Evolutionary conservation across 345 rosid genomes (phyloP).

Genomic region (Moricandia arvensis): DNA sequence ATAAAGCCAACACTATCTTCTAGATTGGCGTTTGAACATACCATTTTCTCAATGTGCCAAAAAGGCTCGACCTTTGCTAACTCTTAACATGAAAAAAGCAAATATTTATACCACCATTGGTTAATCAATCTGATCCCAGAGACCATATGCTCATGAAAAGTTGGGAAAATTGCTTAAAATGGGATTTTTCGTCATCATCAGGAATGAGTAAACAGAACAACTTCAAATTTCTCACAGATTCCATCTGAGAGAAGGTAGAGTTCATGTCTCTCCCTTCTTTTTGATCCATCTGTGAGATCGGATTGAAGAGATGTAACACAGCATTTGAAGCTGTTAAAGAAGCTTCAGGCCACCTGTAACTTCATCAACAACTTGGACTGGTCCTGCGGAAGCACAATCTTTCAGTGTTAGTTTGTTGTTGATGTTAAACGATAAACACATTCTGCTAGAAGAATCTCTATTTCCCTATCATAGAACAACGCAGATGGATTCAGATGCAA

Average conservation of each 20-base stretch:
- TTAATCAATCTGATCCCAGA: conserved; percentile 17
- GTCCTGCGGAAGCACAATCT: conserved; percentile 54
- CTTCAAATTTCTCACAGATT: neutral
- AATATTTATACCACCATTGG: neutral
- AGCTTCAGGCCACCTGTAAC: conserved; percentile 95
- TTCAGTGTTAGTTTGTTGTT: neutral
- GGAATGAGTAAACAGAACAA: conserved; percentile 8
- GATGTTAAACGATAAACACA: neutral
- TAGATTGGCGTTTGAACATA: neutral
- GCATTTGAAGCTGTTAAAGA: conserved; percentile 39
- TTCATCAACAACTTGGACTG: conserved; percentile 82
- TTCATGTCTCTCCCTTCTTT: conserved; percentile 14
- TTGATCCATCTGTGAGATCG: conserved; percentile 20
- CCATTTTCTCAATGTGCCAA: conserved; percentile 10
- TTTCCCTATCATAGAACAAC: neutral
- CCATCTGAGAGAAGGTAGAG: neutral
- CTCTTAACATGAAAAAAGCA: conserved; percentile 1
- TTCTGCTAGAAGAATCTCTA: neutral
- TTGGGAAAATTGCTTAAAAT: neutral
- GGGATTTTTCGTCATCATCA: conserved; percentile 37
- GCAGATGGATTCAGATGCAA: conserved; percentile 7
- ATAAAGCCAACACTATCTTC: conserved; percentile 2
- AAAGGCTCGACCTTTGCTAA: neutral
- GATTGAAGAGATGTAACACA: neutral
- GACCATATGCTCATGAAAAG: neutral